phyloP scores from a whole-genome alignment of 1,139 yeast genomes.

The Suhomyces maxii region DNA sequence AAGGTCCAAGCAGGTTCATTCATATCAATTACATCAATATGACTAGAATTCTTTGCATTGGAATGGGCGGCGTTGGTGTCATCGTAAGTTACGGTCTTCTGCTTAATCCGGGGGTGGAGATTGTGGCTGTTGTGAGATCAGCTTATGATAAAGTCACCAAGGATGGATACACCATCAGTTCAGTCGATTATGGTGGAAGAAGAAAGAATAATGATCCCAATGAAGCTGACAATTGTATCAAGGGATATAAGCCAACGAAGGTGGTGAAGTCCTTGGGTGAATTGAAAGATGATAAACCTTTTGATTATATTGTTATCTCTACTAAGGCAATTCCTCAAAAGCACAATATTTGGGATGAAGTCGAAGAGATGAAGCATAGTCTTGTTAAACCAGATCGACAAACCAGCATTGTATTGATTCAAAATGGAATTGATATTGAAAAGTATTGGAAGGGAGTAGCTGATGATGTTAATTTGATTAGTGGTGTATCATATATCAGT shows the following conservation, averaged over 20 bases:
- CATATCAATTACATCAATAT: constrained; percentile 5
- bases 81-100: constrained; percentile 64
- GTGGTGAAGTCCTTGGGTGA: constrained; percentile 27
- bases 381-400: constrained; percentile 11
- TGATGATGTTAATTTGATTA: constrained; percentile 30
- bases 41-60: constrained; percentile 52
- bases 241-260: constrained; percentile 27
- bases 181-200: constrained; percentile 27
- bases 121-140: constrained; percentile 35
- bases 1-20: background rate
- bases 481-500: constrained; percentile 71
- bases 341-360: constrained; percentile 25
- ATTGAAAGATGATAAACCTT: constrained; percentile 25
- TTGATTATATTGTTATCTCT: constrained; percentile 34
- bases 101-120: constrained; percentile 34
- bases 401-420: constrained; percentile 62
- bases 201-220: constrained; percentile 16
- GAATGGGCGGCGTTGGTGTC: constrained; percentile 76
- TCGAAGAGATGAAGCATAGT: constrained; percentile 11
- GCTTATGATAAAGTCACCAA: constrained; percentile 28
- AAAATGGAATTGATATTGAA: constrained; percentile 71
- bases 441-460: constrained; percentile 59
- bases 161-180: constrained; percentile 31
- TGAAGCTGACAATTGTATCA: constrained; percentile 18
- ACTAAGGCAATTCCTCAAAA: constrained; percentile 35